Evolutionary conservation across 805 yeast genomes (phyloP).

Genomic region (Pichia heedii): DNA sequence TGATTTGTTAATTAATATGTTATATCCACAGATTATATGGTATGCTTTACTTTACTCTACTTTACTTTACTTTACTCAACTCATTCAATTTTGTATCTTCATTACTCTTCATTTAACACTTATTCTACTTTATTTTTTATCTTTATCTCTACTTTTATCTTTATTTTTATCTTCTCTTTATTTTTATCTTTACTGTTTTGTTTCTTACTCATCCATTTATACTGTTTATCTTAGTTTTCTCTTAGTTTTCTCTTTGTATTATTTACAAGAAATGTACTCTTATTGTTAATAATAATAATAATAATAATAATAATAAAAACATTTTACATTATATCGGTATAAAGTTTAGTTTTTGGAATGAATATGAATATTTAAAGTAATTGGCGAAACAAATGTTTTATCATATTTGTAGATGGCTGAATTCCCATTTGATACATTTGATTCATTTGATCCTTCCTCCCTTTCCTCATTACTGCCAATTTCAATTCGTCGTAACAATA

Average conservation of each 20-base stretch:
- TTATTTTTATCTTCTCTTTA: too few relatives aligned
- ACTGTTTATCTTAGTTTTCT: neutral
- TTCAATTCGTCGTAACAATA: conserved; percentile 14
- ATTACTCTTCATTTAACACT: neutral
- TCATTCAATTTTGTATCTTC: neutral
- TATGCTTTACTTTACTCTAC: too few relatives aligned
- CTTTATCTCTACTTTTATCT: too few relatives aligned
- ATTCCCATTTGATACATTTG: neutral
- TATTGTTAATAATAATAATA: neutral
- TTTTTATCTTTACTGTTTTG: conserved; percentile 1
- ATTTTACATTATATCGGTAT: too few relatives aligned
- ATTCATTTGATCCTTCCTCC: neutral
- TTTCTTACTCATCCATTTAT: neutral
- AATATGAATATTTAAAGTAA: conserved; percentile 19
- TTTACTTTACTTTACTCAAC: neutral
- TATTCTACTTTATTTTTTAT: neutral
- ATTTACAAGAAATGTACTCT: neutral
- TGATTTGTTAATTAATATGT: neutral
- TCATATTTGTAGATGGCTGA: conserved; percentile 15
- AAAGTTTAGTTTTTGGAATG: conserved; percentile 11
- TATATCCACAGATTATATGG: too few relatives aligned
- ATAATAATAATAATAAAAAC: too few relatives aligned
- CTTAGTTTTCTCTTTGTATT: neutral
- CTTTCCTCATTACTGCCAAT: conserved; percentile 3
- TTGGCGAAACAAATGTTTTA: conserved; percentile 13